These are phyloP conservation scores for Sporothrix protearum DNA, from an alignment of 2,329 filamentous ascomycete species.

Conservation along the genomic window DNA sequence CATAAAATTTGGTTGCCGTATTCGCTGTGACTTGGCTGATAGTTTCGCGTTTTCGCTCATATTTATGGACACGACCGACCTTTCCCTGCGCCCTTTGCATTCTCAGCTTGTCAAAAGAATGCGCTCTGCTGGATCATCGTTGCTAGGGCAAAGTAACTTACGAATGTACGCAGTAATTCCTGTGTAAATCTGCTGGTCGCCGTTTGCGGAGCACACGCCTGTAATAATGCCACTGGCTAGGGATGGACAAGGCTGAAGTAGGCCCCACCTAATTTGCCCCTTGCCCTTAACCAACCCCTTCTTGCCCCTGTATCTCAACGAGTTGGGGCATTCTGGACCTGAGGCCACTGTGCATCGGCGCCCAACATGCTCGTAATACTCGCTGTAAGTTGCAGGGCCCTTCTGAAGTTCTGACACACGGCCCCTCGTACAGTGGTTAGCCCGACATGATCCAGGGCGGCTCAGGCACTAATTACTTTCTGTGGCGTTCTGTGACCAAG, in stretches of 20 bases:
- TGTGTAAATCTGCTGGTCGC: too few species aligned
- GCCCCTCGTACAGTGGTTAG: neutral
- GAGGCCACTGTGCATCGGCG: neutral
- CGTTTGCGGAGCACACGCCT: neutral
- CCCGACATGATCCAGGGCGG: neutral
- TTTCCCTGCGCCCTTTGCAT: neutral
- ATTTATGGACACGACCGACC: neutral
- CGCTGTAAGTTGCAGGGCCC: neutral
- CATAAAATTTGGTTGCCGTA: neutral
- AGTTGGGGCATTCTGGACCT: neutral
- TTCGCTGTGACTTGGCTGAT: neutral
- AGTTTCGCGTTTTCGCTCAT: too few species aligned
- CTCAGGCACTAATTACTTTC: neutral
- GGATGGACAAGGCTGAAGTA: slow-evolving; percentile 21
- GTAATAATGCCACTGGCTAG: neutral
- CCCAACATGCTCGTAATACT: neutral
- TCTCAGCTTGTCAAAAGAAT: slow-evolving; percentile 8
- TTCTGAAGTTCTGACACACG: neutral
- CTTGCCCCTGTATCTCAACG: neutral
- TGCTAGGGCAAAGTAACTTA: slow-evolving; percentile 1
- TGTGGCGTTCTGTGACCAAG: too few species aligned
- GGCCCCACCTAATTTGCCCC: slow-evolving; percentile 14
- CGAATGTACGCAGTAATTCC: too few species aligned
- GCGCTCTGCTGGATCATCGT: neutral
- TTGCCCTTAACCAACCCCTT: neutral